Evolutionary conservation across 148 eudicot species (phyloP), one percentile per base, ranked within the genome.

Genomic region (Rhododendron ferrugineum): DNA sequence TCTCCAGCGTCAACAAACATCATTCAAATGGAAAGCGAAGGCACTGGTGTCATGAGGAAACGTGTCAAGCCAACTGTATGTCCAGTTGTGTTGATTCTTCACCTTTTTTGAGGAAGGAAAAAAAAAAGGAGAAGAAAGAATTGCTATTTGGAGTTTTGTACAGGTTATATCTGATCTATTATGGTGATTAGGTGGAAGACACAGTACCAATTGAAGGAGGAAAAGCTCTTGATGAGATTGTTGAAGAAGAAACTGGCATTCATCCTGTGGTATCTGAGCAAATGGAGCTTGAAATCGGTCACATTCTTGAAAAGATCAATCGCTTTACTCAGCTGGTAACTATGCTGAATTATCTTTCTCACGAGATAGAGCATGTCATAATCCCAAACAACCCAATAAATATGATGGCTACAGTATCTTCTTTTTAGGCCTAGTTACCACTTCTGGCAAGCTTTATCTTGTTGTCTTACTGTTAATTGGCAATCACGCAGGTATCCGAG

Each of bases 311-410:
- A 80, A 93, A 92, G 91, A 93, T 96, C 78, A 88, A 93, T 70
- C 89, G 87, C 84, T 94, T 92, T 83, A 94, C 96, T 91, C 91
- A 90, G 85, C 89, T 89, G 96, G 98, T 94, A 93, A 26, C 42
- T 73, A 77, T 54, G 54, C 81, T 79, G 84, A 85, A 58, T 28
- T 62, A 54, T 70, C 49, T 60, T 13, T 6, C 44, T 60, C 22
- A 64, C 44, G 10, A 42, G 30, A 46, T 86, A 49, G 13, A 75
- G 81, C 49, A 10, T 47, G 77, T 28, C n/a, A 76, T 44, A 44
- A 56, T 78, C 85, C 52, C 68, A 73, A 72, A 84, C 46, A 83
- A 30, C 34, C 11, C 34, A 58, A 44, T 82, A 30, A 13, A 11
- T 40, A 11, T 22, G 46, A 56, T 42, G 78, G 15, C 34, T 36